A percentile compares a stretch with the other conserved stretches of the same genome.
Evolutionary conservation across 2,329 filamentous ascomycete genomes (phyloP).

Genomic region (Aspergillus pseudonomiae): DNA sequence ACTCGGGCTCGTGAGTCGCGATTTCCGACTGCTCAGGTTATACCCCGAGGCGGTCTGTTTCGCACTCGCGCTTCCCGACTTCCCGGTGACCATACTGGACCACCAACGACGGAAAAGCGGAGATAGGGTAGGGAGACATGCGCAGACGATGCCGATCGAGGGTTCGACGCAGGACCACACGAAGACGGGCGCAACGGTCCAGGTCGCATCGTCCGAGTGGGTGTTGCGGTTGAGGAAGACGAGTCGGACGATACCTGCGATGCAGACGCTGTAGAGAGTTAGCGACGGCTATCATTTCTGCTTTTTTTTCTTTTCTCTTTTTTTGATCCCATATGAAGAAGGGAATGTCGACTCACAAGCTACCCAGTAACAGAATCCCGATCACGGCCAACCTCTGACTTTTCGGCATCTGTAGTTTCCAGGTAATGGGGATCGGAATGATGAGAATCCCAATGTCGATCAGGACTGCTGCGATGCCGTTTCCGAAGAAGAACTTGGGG

Average conservation of each 20-base stretch:
- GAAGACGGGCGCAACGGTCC: constrained; percentile 3
- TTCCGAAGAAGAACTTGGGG: constrained; percentile 5
- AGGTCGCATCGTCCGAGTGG: background rate
- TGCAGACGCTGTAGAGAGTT: background rate
- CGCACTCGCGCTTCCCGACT: background rate
- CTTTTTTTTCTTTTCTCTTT: background rate
- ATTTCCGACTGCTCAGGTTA: background rate
- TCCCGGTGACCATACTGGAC: background rate
- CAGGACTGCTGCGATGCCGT: background rate
- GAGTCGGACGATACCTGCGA: constrained; percentile 6
- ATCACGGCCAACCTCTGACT: background rate
- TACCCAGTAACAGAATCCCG: background rate
- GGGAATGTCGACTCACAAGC: background rate
- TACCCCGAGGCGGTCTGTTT: background rate
- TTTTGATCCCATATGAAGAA: background rate
- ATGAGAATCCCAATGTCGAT: constrained; percentile 1
- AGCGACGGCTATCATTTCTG: background rate
- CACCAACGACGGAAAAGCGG: constrained; percentile 6
- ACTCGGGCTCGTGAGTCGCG: background rate
- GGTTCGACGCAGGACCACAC: constrained; percentile 9
- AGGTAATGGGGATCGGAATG: constrained; percentile 4
- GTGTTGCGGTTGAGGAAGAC: background rate
- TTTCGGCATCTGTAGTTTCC: background rate
- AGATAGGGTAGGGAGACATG: background rate
- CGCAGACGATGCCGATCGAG: constrained; percentile 3